Evolutionary conservation across 2,329 filamentous ascomycete genomes (phyloP), one percentile per base, ranked within the genome.

Genomic region (Fusarium euwallaceae): DNA sequence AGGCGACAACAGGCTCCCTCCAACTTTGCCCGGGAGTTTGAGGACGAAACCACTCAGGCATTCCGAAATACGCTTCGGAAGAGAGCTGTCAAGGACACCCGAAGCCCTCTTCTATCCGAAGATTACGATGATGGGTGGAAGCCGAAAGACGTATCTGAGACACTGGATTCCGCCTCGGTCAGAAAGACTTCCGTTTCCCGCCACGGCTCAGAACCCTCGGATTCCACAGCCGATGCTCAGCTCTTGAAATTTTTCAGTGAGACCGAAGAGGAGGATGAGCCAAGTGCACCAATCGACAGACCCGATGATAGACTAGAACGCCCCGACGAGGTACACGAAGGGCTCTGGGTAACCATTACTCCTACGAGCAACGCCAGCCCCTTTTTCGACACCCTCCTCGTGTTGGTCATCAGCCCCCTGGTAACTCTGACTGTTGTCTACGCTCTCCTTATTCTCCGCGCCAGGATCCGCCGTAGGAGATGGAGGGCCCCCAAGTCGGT

Each of bases 401-500:
- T 99, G 10, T 87, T 99, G n/a, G 95, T 99, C 36, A 92, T 98
- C 64, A 98, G 95, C 79, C 97, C 97, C 9, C 85, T 99, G 16
- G 92, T 98, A 62, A 98, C 97, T 1, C 84, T 99, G 78, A 97
- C 95, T 4, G 92, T 98, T 6, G 96, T 99, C 2, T 98, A 98
- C 80, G 93, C 94, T 14, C 88, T 98, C 12, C 88, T 98, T 6
- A 89, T 98, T 45, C 87, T 98, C 41, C 92, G 97, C 64, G 95
- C 95, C 56, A 93, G 95, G 69, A 97, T 98, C 76, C 92, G 96
- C 61, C 90, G 96, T 69, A 90, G 96, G 73, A 90, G 96, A 77
- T 99, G 97, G 96, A 91, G 97, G 78, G 97, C 97, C n/a, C 97
- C 97, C 6, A 99, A 99, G 83, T 97, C 95, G 1, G 92, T 99